Percentiles rank a stretch among this genome's conserved stretches.
Conservation (phyloP, 108 stramenopile genomes). For the Aureococcus anophagefferens region DNA sequence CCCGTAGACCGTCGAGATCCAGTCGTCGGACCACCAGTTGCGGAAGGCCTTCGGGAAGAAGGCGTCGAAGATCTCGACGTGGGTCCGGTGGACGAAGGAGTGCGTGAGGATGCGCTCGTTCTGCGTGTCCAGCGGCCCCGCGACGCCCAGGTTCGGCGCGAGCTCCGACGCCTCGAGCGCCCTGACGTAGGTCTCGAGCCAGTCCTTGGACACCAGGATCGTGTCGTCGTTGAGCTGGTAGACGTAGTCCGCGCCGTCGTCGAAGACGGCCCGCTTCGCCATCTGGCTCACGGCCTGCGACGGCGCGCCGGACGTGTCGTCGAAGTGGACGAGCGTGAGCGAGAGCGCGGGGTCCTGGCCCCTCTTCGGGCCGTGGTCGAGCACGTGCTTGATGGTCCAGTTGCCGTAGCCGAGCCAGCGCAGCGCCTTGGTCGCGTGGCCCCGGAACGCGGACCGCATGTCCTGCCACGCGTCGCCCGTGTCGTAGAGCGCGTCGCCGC, state of each 20-base stretch:
- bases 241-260: constrained; percentile 39
- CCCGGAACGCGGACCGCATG: constrained; percentile 5
- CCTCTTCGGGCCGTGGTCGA: neutral
- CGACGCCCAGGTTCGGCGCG: constrained; percentile 43
- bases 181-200: neutral
- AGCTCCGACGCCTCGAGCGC: neutral
- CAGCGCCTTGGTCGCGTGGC: neutral
- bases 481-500: constrained; percentile 11
- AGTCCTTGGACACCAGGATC: constrained; percentile 8
- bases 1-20: constrained; percentile 50
- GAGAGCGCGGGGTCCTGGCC: neutral
- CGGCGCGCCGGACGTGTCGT: constrained; percentile 13
- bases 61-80: constrained; percentile 46
- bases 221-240: constrained; percentile 54
- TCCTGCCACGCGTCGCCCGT: constrained; percentile 19
- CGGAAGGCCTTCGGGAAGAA: constrained; percentile 45
- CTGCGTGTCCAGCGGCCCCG: constrained; percentile 38
- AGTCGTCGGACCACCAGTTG: constrained; percentile 56
- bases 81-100: constrained; percentile 48
- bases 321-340: constrained; percentile 5
- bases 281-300: constrained; percentile 18
- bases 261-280: constrained; percentile 31
- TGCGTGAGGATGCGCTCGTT: constrained; percentile 42
- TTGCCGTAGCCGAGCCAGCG: neutral
- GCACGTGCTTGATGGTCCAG: neutral